Base-by-base conservation (phyloP, 1,284 basidiomycete genomes). In the Abortiporus biennis region DNA sequence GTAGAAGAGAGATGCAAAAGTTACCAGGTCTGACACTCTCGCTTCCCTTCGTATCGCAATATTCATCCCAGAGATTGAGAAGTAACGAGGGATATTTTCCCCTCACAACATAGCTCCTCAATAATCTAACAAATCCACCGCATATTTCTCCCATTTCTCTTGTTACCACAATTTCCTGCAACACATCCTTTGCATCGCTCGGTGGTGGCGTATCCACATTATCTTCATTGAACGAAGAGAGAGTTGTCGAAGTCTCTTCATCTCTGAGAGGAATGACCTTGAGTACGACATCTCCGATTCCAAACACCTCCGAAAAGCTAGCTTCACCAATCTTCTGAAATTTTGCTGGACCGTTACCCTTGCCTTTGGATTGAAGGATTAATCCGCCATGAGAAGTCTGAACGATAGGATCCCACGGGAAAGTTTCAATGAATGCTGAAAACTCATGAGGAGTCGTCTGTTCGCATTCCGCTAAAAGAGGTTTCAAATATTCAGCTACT, bases 291-390 rank as follows among this genome's bases (percentile, higher is more conserved):
- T 84, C 77, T 1, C 82, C 80, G 38, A 93, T 80, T 3, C 84
- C 84, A 64, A 92, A 99, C n/a, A 99, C 96, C 58, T 99, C 95
- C 0, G 92, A 96, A 62, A 89, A 99, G 37, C 89, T 92, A 9
- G 95, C 95, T 65, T 99, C 95, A 35, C 94, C 95, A 41, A 97
- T 83, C 65, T 99, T 99, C 48, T 67, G 70, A 61, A 90, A 88
- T n/a, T 29, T 8, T 29, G 27, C 8, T 6, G 8, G 32, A 27
- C 20, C 51, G n/a, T n/a, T n/a, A n/a, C n/a, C n/a, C 27, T 38
- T 54, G 13, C 51, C 45, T 15, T 56, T 54, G 16, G 54, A 46
- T 32, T 49, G 23, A 25, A 43, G 27, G 22, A 23, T 34, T 38
- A 43, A 49, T 20, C 48, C 53, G 13, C 47, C 49, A 13, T 56